Percentiles rank a stretch among this genome's conserved stretches.
phyloP scores from a whole-genome alignment of 1,284 basidiomycete species.

The Trametes polyzona region DNA sequence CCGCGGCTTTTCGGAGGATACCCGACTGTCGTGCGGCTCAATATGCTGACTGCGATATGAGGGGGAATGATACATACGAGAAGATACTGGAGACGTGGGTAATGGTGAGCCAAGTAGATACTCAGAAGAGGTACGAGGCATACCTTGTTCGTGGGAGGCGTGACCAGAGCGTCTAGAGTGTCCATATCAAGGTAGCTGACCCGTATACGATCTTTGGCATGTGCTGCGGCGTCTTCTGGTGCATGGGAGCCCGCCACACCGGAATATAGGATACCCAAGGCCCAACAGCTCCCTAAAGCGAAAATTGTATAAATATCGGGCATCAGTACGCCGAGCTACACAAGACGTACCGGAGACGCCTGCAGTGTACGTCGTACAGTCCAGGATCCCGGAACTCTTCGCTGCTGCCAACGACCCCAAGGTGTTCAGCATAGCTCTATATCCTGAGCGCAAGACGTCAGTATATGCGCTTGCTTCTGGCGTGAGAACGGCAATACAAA shows the following conservation, averaged over 20 bases:
- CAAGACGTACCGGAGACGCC: slow-evolving; percentile 44
- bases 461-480: not conserved
- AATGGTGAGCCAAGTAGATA: not conserved
- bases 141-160: slow-evolving; percentile 42
- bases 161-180: slow-evolving; percentile 41
- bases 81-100: slow-evolving; percentile 22
- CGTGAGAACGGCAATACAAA: slow-evolving; percentile 8
- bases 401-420: slow-evolving; percentile 41
- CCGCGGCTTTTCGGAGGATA: slow-evolving; percentile 42
- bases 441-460: slow-evolving; percentile 28
- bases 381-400: slow-evolving; percentile 38
- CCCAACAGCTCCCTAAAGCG: slow-evolving; percentile 41
- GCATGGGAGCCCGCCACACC: slow-evolving; percentile 38
- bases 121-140: not conserved
- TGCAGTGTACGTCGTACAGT: slow-evolving; percentile 41
- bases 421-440: slow-evolving; percentile 47
- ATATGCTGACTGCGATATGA: not conserved
- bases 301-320: not conserved
- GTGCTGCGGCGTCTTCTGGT: slow-evolving; percentile 31
- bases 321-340: not conserved
- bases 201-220: slow-evolving; percentile 40
- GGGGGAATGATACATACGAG: slow-evolving; percentile 16
- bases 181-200: slow-evolving; percentile 43
- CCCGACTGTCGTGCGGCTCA: slow-evolving; percentile 36
- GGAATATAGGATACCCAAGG: slow-evolving; percentile 43